Evolutionary conservation across 2,329 filamentous ascomycete species (phyloP).

Genomic region (Alternaria angustiovoidea): DNA sequence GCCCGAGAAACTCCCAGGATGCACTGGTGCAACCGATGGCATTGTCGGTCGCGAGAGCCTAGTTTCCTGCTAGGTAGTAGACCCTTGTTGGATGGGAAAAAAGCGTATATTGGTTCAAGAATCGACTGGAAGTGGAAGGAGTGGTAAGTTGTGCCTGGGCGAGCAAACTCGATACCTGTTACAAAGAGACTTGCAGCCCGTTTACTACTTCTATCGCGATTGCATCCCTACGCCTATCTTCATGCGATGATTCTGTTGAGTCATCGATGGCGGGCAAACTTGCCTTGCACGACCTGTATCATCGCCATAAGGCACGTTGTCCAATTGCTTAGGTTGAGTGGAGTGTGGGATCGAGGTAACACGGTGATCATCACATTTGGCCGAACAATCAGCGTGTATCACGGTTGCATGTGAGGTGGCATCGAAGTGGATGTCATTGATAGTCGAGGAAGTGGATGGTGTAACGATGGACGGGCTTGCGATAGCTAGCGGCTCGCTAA

Average conservation of each 20-base stretch:
- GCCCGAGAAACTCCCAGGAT: slow-evolving; percentile 43
- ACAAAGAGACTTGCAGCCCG: slow-evolving; percentile 21
- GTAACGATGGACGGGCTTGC: slow-evolving; percentile 31
- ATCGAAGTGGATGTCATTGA: slow-evolving; percentile 37
- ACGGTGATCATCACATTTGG: slow-evolving; percentile 25
- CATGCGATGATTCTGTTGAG: slow-evolving; percentile 10
- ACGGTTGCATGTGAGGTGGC: slow-evolving; percentile 41
- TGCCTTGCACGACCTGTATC: slow-evolving; percentile 17
- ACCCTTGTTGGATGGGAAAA: not conserved
- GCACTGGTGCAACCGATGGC: slow-evolving; percentile 49
- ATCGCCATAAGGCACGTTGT: slow-evolving; percentile 28
- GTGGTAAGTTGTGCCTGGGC: slow-evolving; percentile 28
- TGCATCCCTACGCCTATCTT: slow-evolving; percentile 7
- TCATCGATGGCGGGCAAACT: slow-evolving; percentile 27
- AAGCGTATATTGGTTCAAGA: not conserved
- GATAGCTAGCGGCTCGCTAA: slow-evolving; percentile 34
- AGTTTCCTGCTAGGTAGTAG: not conserved
- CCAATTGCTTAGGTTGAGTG: slow-evolving; percentile 23
- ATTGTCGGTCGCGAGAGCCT: slow-evolving; percentile 34
- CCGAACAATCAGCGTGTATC: slow-evolving; percentile 21
- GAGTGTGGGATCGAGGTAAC: slow-evolving; percentile 34
- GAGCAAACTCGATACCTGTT: slow-evolving; percentile 40
- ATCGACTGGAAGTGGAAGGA: slow-evolving; percentile 29
- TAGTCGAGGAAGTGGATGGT: slow-evolving; percentile 25
- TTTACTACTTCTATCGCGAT: slow-evolving; percentile 33